Percentiles rank a stretch among this genome's conserved stretches.
Conservation (phyloP, 208 protist genomes). For the Zelonia costaricensis region DNA sequence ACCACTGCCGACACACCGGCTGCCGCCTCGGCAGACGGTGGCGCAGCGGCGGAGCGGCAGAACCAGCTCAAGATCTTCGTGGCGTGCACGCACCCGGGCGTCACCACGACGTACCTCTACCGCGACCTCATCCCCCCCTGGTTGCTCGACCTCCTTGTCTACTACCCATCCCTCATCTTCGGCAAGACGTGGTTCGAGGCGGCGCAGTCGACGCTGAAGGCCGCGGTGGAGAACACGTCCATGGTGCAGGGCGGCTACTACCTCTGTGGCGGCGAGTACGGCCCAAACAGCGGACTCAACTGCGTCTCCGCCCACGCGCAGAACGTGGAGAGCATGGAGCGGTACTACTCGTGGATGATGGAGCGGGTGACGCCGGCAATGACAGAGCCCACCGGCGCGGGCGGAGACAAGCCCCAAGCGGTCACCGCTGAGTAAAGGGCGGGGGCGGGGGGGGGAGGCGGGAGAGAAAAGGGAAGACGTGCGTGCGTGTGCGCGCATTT, state of each 20-base stretch:
- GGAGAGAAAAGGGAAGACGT: too few species aligned
- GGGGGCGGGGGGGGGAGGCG: too few species aligned
- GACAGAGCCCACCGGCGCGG: not conserved
- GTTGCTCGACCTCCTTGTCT: slow-evolving; percentile 74
- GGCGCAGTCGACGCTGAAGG: slow-evolving; percentile 71
- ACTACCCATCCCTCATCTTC: slow-evolving; percentile 81
- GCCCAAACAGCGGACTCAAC: slow-evolving; percentile 51
- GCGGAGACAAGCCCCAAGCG: not conserved
- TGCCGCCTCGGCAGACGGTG: too few species aligned
- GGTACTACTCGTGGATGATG: slow-evolving; percentile 59
- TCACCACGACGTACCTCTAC: slow-evolving; percentile 82
- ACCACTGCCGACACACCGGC: not conserved
- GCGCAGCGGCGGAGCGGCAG: not conserved
- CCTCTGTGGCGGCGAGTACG: slow-evolving; percentile 75
- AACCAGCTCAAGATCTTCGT: slow-evolving; percentile 62
- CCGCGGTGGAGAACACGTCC: slow-evolving; percentile 46
- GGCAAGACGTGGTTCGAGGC: slow-evolving; percentile 84
- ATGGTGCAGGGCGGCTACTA: slow-evolving; percentile 84
- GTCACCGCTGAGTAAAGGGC: too few species aligned
- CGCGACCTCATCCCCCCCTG: slow-evolving; percentile 71
- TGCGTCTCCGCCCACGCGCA: slow-evolving; percentile 65
- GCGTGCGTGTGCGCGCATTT: too few species aligned
- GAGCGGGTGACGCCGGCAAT: slow-evolving; percentile 31
- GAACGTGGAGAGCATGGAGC: slow-evolving; percentile 24
- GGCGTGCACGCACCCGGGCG: slow-evolving; percentile 77